Evolutionary conservation across 1,284 basidiomycete species (phyloP), one percentile per base, ranked within the genome.

Genomic region (Melampsora americana): DNA sequence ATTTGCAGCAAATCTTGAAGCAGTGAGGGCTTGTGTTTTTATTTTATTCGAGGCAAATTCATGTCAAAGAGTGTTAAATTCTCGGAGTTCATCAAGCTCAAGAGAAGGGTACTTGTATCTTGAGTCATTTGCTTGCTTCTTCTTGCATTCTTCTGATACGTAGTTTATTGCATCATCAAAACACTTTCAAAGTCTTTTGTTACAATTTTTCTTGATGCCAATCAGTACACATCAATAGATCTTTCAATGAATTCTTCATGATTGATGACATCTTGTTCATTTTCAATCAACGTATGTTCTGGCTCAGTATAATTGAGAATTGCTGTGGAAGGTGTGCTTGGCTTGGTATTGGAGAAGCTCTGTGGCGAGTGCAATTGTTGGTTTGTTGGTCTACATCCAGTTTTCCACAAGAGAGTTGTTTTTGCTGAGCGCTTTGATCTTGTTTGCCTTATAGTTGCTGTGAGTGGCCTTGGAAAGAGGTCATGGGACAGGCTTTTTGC

Each of bases 1-100:
- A 23, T 71, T 50, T 42, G 69, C 69, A 71, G 69, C 61, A 64
- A 61, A 44, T n/a, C 46, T 23, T 46, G 69, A 50, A 23, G 59
- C 69, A 32, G 69, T 62, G 35, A 30, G 6, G 23, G 59, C 6
- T 5, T 35, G 69, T n/a, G 60, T 46, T n/a, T 28, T 23, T 16
- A 42, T 32, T 4, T 62, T 46, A 28, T 20, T 0, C 3, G 62
- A 5, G 11, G 61, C 35, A 42, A 64, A 53, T 14, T 71, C 32
- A 14, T 35, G 32, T 32, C 42, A 28, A 26, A 50, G 61, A 1
- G 18, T n/a, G 48, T 71, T 71, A 32, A 62, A 71, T 20, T 71
- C 69, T 64, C 53, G 35, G 7, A 65, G 42, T 23, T 64, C 50
- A 46, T 71, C 44, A 16, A 71, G 4, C 0, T 30, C 62, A 11